phyloP scores from a whole-genome alignment of 2,329 filamentous ascomycete species.

The Cytospora leucostoma region DNA sequence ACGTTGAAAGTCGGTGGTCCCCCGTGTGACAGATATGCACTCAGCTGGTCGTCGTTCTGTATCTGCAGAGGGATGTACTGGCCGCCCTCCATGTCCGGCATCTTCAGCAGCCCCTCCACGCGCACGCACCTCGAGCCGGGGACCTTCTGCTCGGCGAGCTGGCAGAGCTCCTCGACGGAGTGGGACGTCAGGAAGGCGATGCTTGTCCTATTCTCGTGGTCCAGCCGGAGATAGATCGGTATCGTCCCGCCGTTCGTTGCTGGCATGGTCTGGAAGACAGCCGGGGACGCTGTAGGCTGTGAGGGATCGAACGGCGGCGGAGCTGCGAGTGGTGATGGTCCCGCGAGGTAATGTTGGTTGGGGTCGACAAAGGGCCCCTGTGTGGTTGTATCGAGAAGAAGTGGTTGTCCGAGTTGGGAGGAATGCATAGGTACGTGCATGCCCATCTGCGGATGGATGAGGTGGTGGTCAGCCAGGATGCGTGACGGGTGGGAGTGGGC shows the following conservation, averaged over 20 bases:
- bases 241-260: slow-evolving; percentile 33
- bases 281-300: slow-evolving; percentile 7
- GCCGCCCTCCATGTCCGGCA: slow-evolving; percentile 44
- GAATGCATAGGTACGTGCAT: slow-evolving; percentile 54
- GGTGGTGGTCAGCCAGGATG: slow-evolving; percentile 25
- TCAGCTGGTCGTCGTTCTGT: slow-evolving; percentile 70
- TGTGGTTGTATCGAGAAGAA: slow-evolving; percentile 42
- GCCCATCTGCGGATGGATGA: slow-evolving; percentile 29
- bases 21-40: slow-evolving; percentile 67
- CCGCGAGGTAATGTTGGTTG: slow-evolving; percentile 34
- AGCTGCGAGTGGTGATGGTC: slow-evolving; percentile 32
- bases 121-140: slow-evolving; percentile 59
- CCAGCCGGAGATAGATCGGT: slow-evolving; percentile 68
- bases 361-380: slow-evolving; percentile 41
- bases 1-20: slow-evolving; percentile 48
- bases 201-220: slow-evolving; percentile 59
- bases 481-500: slow-evolving; percentile 11
- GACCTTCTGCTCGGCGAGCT: slow-evolving; percentile 61
- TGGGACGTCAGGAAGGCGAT: slow-evolving; percentile 61
- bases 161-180: slow-evolving; percentile 63
- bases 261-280: slow-evolving; percentile 14
- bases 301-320: slow-evolving; percentile 27
- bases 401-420: slow-evolving; percentile 41
- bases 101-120: slow-evolving; percentile 66
- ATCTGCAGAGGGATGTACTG: slow-evolving; percentile 66